Conservation (phyloP, 305 asterid genomes). For the Fraxinus albicans region DNA sequence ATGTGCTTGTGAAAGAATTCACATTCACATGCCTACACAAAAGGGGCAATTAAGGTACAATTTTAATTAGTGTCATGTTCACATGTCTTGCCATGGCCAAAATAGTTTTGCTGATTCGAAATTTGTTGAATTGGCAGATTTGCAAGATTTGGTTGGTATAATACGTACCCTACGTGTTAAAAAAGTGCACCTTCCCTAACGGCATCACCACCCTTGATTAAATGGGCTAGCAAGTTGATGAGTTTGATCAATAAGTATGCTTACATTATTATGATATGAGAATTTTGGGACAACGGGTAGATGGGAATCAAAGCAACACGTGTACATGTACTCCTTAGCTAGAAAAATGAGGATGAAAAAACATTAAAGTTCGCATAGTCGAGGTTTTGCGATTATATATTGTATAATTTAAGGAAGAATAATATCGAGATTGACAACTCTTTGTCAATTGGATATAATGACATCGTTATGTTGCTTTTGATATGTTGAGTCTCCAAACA, state of each 20-base stretch:
- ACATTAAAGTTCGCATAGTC: neutral
- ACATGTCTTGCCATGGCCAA: conserved; percentile 29
- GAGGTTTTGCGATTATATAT: neutral
- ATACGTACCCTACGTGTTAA: conserved; percentile 7
- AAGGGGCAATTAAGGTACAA: conserved; percentile 15
- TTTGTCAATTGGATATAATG: neutral
- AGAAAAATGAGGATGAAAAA: neutral
- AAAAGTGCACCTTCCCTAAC: conserved; percentile 21
- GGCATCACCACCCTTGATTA: conserved; percentile 17
- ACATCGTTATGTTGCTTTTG: neutral
- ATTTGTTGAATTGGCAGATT: conserved; percentile 14
- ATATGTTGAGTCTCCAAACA: neutral
- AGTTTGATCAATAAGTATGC: neutral
- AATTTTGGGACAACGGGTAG: neutral
- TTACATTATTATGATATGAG: neutral
- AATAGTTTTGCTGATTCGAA: neutral
- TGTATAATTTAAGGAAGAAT: neutral
- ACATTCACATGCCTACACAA: conserved; percentile 27
- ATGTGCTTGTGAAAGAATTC: neutral
- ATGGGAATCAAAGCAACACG: neutral
- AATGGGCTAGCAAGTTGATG: conserved; percentile 6
- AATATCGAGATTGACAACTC: neutral
- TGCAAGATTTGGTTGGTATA: conserved; percentile 15
- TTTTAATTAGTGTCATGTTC: conserved; percentile 26
- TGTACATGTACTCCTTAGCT: neutral